A percentile compares a stretch with the other conserved stretches of the same genome.
Evolutionary conservation across 305 asterid species (phyloP).

Genomic region (Rubia balearica): DNA sequence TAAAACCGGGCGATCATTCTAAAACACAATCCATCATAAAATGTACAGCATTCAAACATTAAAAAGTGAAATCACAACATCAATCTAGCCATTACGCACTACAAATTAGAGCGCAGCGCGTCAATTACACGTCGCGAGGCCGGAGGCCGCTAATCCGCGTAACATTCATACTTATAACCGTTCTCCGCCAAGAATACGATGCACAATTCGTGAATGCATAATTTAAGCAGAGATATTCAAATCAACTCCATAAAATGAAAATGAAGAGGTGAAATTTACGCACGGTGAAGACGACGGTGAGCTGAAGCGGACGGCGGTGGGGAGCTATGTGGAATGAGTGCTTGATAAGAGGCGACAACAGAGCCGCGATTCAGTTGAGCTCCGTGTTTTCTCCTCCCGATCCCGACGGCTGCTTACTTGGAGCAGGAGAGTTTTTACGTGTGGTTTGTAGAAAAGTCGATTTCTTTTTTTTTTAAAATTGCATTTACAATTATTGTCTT

Average conservation of each 20-base stretch:
- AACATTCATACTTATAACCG: neutral
- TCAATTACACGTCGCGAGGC: neutral
- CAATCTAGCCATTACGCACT: neutral
- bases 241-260: neutral
- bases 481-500: neutral
- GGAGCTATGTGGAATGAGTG: neutral
- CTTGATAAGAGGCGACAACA: slow-evolving; percentile 2
- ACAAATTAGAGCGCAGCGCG: neutral
- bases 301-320: neutral
- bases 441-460: neutral
- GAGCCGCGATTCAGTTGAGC: slow-evolving; percentile 3
- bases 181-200: neutral
- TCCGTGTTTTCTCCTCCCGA: neutral
- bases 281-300: neutral
- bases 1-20: neutral
- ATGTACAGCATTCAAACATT: neutral
- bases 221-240: neutral
- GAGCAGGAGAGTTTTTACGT: neutral
- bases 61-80: neutral
- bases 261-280: neutral
- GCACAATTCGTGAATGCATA: neutral
- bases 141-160: too few species aligned
- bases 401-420: neutral
- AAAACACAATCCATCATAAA: neutral
- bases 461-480: neutral